Evolutionary conservation across 208 protist genomes (phyloP).

Genomic region (Angomonas desouzai): DNA sequence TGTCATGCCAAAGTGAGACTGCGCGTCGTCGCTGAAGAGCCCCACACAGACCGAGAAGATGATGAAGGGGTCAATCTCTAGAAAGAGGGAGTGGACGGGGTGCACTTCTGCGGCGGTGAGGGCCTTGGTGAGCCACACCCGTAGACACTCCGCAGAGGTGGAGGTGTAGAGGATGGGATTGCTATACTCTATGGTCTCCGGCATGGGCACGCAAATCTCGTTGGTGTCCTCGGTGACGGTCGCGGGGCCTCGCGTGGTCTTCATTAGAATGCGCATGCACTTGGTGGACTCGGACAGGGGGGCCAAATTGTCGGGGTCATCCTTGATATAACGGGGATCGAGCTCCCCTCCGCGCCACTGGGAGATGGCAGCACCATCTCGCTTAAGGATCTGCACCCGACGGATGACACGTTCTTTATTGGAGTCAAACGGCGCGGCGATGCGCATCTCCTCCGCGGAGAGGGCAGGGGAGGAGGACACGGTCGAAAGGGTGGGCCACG

Average conservation of each 20-base stretch:
- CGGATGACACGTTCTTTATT: background rate
- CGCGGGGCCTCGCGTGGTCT: constrained; percentile 28
- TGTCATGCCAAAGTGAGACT: background rate
- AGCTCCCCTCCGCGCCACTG: constrained; percentile 63
- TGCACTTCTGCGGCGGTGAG: constrained; percentile 70
- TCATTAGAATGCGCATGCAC: constrained; percentile 66
- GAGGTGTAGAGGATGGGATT: constrained; percentile 60
- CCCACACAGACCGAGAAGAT: constrained; percentile 64
- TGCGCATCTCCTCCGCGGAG: background rate
- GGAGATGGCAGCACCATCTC: constrained; percentile 37
- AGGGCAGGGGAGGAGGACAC: background rate
- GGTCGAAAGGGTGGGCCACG: background rate
- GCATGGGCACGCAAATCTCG: constrained; percentile 48
- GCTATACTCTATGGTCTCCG: constrained; percentile 37
- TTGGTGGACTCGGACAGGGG: constrained; percentile 10
- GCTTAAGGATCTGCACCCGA: constrained; percentile 48
- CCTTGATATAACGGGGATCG: constrained; percentile 47
- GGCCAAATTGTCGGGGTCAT: constrained; percentile 4
- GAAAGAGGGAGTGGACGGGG: constrained; percentile 51
- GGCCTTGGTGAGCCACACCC: constrained; percentile 76
- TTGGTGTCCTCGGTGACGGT: constrained; percentile 28
- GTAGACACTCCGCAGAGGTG: constrained; percentile 67
- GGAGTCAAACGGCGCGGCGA: background rate
- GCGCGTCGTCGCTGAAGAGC: constrained; percentile 33
- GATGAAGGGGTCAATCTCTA: constrained; percentile 69